These are phyloP conservation scores for Dichotomocladium elegans DNA, from an alignment of 371 early-diverging fungal genomes.

Conservation along the genomic window DNA sequence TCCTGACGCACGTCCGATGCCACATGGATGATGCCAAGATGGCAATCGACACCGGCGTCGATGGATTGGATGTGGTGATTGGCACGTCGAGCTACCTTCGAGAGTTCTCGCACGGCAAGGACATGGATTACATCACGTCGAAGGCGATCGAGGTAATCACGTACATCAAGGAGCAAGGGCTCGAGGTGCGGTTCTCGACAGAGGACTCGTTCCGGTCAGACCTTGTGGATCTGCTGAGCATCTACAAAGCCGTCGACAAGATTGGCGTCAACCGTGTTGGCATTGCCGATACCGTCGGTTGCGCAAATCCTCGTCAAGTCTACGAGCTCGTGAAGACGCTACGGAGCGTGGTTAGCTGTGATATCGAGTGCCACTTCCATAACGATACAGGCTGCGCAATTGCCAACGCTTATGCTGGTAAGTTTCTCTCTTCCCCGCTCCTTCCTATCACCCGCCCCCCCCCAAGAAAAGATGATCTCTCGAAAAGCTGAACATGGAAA, in stretches of 20 bases:
- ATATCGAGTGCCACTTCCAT: slow-evolving; percentile 97
- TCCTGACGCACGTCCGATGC: slow-evolving; percentile 91
- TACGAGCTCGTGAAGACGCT: slow-evolving; percentile 91
- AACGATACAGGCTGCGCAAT: slow-evolving; percentile 96
- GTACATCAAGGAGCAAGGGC: slow-evolving; percentile 88
- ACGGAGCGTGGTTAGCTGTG: slow-evolving; percentile 88
- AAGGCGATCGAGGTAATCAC: slow-evolving; percentile 92
- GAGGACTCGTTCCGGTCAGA: slow-evolving; percentile 96
- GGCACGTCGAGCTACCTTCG: slow-evolving; percentile 91
- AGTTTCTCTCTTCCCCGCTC: slow-evolving; percentile 5
- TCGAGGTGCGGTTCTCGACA: slow-evolving; percentile 92
- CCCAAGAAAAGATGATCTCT: neutral
- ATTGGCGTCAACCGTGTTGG: slow-evolving; percentile 94
- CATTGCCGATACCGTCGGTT: slow-evolving; percentile 97
- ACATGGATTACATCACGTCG: slow-evolving; percentile 90
- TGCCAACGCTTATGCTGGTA: slow-evolving; percentile 86
- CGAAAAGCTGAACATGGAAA: too few species aligned
- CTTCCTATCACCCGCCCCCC: neutral
- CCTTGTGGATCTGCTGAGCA: slow-evolving; percentile 86
- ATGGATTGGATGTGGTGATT: slow-evolving; percentile 93
- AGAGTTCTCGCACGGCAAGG: slow-evolving; percentile 95
- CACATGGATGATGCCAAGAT: slow-evolving; percentile 95
- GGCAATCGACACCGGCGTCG: slow-evolving; percentile 92
- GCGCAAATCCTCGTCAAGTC: slow-evolving; percentile 94
- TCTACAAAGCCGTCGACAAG: slow-evolving; percentile 93